Evolutionary conservation across 257 asterid genomes (phyloP), one percentile per base, ranked within the genome.

Genomic region (Solanum piurae): DNA sequence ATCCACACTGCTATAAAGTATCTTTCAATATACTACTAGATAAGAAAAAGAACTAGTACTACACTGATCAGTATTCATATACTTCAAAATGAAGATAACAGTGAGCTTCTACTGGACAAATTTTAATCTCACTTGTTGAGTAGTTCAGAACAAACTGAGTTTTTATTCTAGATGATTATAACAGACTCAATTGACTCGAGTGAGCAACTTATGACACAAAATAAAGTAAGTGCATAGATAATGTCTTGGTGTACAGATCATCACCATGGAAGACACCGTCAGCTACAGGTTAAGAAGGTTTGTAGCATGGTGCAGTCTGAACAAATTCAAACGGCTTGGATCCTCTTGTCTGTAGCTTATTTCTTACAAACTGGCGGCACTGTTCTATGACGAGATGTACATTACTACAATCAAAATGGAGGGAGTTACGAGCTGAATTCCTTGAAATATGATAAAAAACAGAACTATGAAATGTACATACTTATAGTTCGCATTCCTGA

Each of bases 281-380:
- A 16, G 23, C 62, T 16, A 52, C 23, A 52, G 23, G 62, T 52
- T 52, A 23, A 52, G 23, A 16, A 52, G 62, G 62, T 5, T 52
- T 52, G 62, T 16, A 89, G 89, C 93, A 92, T 21, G 98, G 98
- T 5, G 91, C 95, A 82, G 99, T 94, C 68, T 38, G 90, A 66
- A 92, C 95, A 90, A 97, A 97, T 21, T 93, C 95, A 86, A 93
- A 95, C 73, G 98, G 96, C 82, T 87, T 91, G 86, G 92, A 69
- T 88, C 98, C 98, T 86, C 90, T 94, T 23, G 75, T 71, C 85
- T 88, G 93, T 83, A 97, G 92, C 94, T 93, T 94, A 88, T 92
- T 86, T 89, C 69, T 89, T 64, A 88, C 91, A 75, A 89, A 87
- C 55, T 90, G 91, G 72, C 90, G 96, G 91, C 98, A 95, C 83